Evolutionary conservation across 208 protist genomes (phyloP), one percentile per base, ranked within the genome.

Genomic region (Acanthamoeba sp.): DNA sequence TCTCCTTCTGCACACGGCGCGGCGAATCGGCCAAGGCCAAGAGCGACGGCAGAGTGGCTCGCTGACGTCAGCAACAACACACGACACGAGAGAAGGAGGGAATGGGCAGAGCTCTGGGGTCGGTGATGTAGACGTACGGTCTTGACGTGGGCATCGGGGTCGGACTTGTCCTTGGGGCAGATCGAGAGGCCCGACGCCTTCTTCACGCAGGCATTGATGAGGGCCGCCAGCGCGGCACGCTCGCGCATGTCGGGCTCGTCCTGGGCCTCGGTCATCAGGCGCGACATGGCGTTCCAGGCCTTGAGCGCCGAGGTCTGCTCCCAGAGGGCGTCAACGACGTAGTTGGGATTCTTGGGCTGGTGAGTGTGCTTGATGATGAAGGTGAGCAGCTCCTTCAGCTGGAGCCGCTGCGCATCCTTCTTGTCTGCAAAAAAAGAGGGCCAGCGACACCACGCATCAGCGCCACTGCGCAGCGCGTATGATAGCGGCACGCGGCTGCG

Each of bases 131-230:
- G 48, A 38, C 52, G 27, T 84, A 84, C 73, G 24, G 73, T 12
- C 50, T 93, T 93, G 38, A 80, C 27, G 6, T 45, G 32, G 36
- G 88, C 38, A 27, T 93, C 59, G 40, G 88, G 88, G 40, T 71
- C 88, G n/a, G n/a, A n/a, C 32, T 80, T 80, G 64, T 20, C 88
- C 50, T 93, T 93, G 38, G 88, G 88, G 38, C 88, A 93, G 45
- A 93, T 93, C n/a, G 88, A 32, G 27, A 80, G 59, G 12, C 88
- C 88, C 6, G 22, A 50, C 18, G 88, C 88, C 88, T 93, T 93
- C 88, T 93, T 93, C 7, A 93, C 88, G 66, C 88, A 93, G 64
- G 64, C 88, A 29, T 93, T 93, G 66, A 93, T 93, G 32, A 93
- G 34, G 40, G 62, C 32, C 10, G 88, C 88, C 22, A 93, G 32